Conservation (phyloP, 257 asterid genomes). For the Fraxinus pennsylvanica region DNA sequence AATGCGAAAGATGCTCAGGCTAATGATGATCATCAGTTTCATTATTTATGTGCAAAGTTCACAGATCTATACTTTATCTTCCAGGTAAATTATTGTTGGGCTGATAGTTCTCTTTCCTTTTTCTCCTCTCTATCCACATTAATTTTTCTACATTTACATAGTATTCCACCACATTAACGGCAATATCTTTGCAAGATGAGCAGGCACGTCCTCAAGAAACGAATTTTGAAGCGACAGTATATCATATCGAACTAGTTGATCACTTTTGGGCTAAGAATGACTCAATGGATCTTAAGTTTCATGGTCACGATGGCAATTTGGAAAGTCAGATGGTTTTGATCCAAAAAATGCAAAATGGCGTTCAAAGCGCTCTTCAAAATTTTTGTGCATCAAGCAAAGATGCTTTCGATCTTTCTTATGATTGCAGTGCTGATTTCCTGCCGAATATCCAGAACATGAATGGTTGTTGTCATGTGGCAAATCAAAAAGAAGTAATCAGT, state of each 20-base stretch:
- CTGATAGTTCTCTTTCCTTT: slow-evolving; percentile 11
- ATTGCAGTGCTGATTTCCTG: slow-evolving; percentile 37
- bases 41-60: slow-evolving; percentile 59
- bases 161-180: slow-evolving; percentile 32
- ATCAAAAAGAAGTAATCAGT: slow-evolving; percentile 42
- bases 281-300: slow-evolving; percentile 31
- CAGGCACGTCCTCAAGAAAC: slow-evolving; percentile 73
- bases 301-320: slow-evolving; percentile 26
- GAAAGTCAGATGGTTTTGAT: slow-evolving; percentile 43
- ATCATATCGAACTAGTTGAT: slow-evolving; percentile 70
- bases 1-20: slow-evolving; percentile 39
- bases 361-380: slow-evolving; percentile 62
- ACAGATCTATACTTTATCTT: slow-evolving; percentile 45
- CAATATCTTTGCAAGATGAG: slow-evolving; percentile 39
- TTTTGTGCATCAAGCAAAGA: slow-evolving; percentile 42
- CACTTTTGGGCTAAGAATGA: slow-evolving; percentile 50
- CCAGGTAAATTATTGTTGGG: slow-evolving; percentile 56
- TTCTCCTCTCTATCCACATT: slow-evolving; percentile 19
- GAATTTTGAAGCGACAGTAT: slow-evolving; percentile 63
- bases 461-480: slow-evolving; percentile 45
- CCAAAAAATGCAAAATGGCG: slow-evolving; percentile 63
- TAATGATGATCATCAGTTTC: slow-evolving; percentile 39
- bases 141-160: slow-evolving; percentile 3
- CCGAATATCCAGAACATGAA: slow-evolving; percentile 31
- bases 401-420: slow-evolving; percentile 25